Percentiles rank a stretch among this genome's conserved stretches.
Evolutionary conservation across 2,329 filamentous ascomycete species (phyloP).

Genomic region (Cladosporium oxysporum): DNA sequence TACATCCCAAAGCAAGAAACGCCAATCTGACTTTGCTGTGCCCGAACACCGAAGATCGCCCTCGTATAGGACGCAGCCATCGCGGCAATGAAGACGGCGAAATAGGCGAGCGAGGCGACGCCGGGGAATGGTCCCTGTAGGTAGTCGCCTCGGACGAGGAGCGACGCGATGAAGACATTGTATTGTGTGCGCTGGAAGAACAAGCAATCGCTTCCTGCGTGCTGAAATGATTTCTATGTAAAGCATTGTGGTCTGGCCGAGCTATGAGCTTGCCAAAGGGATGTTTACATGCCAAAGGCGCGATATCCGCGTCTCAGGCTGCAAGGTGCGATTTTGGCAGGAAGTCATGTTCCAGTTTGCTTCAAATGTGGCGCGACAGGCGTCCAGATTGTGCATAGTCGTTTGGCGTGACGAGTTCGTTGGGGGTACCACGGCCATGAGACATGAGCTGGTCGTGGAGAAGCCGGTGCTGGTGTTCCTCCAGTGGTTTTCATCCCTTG

Average conservation of each 20-base stretch:
- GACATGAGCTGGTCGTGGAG: slow-evolving; percentile 4
- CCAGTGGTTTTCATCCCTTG: slow-evolving; percentile 1
- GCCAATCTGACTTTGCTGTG: slow-evolving; percentile 30
- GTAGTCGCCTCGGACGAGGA: slow-evolving; percentile 25
- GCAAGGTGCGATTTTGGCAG: slow-evolving; percentile 10
- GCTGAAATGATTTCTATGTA: background rate
- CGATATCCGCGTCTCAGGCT: slow-evolving; percentile 5
- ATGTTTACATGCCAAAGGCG: slow-evolving; percentile 21
- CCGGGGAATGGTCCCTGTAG: slow-evolving; percentile 31
- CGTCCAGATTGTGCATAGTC: background rate
- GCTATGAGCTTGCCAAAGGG: background rate
- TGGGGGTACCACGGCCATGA: background rate
- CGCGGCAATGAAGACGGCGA: slow-evolving; percentile 31
- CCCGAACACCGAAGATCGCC: slow-evolving; percentile 15
- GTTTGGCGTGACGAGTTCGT: background rate
- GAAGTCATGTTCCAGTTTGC: slow-evolving; percentile 6
- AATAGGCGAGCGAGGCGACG: slow-evolving; percentile 28
- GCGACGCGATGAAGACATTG: slow-evolving; percentile 28
- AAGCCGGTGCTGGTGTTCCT: slow-evolving; percentile 1
- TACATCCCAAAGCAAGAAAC: slow-evolving; percentile 28
- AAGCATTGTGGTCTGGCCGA: background rate
- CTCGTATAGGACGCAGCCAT: slow-evolving; percentile 31
- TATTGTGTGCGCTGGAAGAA: background rate
- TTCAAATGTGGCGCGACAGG: slow-evolving; percentile 1
- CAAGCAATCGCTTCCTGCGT: background rate